Evolutionary conservation across 2,329 filamentous ascomycete genomes (phyloP).

Genomic region (Leptoxyphium fumago): DNA sequence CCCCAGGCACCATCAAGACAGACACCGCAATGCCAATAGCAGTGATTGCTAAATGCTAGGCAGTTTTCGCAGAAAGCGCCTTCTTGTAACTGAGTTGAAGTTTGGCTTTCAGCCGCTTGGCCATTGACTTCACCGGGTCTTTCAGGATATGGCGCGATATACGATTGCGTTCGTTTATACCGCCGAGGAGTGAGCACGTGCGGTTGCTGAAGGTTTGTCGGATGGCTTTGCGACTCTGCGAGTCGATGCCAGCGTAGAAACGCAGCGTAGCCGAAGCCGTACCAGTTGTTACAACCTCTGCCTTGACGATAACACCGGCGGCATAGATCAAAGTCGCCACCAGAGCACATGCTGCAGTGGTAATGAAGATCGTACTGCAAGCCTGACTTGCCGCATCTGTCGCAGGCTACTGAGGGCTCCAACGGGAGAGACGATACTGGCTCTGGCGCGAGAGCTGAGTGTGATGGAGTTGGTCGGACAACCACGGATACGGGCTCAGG

Average conservation of each 20-base stretch:
- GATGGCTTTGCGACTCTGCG: slow-evolving; percentile 27
- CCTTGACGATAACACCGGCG: slow-evolving; percentile 62
- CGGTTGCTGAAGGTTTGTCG: slow-evolving; percentile 29
- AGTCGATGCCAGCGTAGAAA: slow-evolving; percentile 30
- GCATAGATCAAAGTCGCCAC: slow-evolving; percentile 66
- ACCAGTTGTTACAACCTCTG: slow-evolving; percentile 73
- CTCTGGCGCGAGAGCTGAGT: slow-evolving; percentile 9
- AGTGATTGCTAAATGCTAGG: slow-evolving; percentile 57
- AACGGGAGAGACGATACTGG: background rate
- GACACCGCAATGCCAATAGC: slow-evolving; percentile 75
- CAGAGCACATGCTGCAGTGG: slow-evolving; percentile 56
- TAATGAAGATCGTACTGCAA: slow-evolving; percentile 83
- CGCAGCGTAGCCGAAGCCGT: slow-evolving; percentile 66
- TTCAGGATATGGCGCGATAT: slow-evolving; percentile 8
- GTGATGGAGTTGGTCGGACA: slow-evolving; percentile 27
- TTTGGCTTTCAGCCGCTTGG: slow-evolving; percentile 53
- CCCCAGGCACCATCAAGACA: slow-evolving; percentile 95
- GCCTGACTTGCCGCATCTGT: slow-evolving; percentile 51
- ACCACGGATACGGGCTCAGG: slow-evolving; percentile 10
- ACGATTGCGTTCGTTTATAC: slow-evolving; percentile 21
- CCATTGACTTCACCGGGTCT: slow-evolving; percentile 2
- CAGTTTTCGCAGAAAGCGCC: slow-evolving; percentile 79
- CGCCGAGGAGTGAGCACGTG: slow-evolving; percentile 38
- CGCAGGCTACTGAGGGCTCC: slow-evolving; percentile 34
- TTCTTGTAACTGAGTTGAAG: slow-evolving; percentile 46